Evolutionary conservation across 2,329 filamentous ascomycete genomes (phyloP).

Genomic region (Byssothecium circinans): DNA sequence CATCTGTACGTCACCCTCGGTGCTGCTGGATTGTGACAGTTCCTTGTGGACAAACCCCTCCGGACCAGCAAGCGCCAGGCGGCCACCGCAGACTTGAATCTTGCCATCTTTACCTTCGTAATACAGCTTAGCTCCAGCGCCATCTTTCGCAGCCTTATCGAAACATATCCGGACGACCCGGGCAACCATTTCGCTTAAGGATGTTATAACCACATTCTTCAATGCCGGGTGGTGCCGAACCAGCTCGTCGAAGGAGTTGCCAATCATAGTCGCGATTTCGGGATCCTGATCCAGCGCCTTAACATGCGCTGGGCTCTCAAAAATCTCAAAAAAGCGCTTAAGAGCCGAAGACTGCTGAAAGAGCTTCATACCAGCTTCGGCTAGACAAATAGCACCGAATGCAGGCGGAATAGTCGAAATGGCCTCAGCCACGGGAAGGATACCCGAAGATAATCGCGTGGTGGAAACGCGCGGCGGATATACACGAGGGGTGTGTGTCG

Average conservation of each 20-base stretch:
- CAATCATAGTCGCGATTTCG: constrained; percentile 72
- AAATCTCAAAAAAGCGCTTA: constrained; percentile 91
- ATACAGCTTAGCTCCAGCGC: constrained; percentile 80
- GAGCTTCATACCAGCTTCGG: constrained; percentile 81
- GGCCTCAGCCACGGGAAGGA: constrained; percentile 84
- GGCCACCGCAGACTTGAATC: constrained; percentile 61
- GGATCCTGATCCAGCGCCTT: constrained; percentile 77
- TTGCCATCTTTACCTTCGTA: constrained; percentile 61
- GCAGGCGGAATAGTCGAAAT: constrained; percentile 85
- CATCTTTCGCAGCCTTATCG: constrained; percentile 66
- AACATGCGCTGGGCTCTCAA: constrained; percentile 87
- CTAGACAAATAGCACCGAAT: constrained; percentile 91
- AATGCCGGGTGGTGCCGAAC: constrained; percentile 88
- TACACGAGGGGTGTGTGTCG: constrained; percentile 14
- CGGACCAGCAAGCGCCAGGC: constrained; percentile 47
- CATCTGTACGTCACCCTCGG: constrained; percentile 66
- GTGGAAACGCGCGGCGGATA: constrained; percentile 28
- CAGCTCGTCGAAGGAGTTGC: constrained; percentile 88
- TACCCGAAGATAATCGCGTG: constrained; percentile 62
- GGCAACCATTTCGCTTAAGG: constrained; percentile 86
- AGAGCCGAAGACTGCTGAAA: constrained; percentile 82
- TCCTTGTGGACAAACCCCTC: constrained; percentile 37
- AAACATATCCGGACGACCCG: constrained; percentile 75
- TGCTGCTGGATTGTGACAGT: constrained; percentile 13
- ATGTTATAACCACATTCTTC: constrained; percentile 76